Evolutionary conservation across 2,329 filamentous ascomycete genomes (phyloP).

Genomic region (Fusarium clavum): DNA sequence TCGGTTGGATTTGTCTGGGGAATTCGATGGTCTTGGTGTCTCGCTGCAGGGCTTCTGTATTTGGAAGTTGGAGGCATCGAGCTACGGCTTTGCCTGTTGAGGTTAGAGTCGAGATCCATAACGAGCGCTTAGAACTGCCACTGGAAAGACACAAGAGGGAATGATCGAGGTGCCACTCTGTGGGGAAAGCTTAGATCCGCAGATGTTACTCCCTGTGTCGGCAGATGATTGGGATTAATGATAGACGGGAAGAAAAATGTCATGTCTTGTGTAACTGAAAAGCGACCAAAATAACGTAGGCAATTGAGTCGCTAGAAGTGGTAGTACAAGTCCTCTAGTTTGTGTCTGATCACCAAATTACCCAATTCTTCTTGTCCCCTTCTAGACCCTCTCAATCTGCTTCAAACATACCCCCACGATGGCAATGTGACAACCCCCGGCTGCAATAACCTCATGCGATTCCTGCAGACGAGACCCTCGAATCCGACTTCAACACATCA

Average conservation of each 20-base stretch:
- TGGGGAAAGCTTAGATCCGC: background rate
- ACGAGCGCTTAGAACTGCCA: constrained; percentile 32
- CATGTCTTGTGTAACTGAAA: background rate
- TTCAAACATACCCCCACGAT: background rate
- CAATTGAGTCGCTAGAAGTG: background rate
- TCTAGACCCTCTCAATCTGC: background rate
- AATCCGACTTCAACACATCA: constrained; percentile 8
- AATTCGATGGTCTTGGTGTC: background rate
- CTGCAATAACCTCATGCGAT: constrained; percentile 25
- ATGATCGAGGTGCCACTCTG: background rate
- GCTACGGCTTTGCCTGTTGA: background rate
- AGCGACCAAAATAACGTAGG: background rate
- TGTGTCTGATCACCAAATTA: background rate
- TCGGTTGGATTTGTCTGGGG: background rate
- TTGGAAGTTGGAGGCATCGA: constrained; percentile 32
- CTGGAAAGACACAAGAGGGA: background rate
- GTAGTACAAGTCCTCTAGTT: background rate
- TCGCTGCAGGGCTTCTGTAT: constrained; percentile 5
- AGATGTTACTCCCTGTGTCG: background rate
- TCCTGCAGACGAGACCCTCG: background rate
- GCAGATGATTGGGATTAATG: background rate
- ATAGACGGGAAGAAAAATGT: background rate
- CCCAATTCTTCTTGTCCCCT: background rate
- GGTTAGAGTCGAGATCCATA: background rate
- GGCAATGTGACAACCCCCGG: constrained; percentile 23